A percentile compares a stretch with the other conserved stretches of the same genome.
Evolutionary conservation across 2,329 filamentous ascomycete species (phyloP).

Genomic region (Fusarium tricinctum): DNA sequence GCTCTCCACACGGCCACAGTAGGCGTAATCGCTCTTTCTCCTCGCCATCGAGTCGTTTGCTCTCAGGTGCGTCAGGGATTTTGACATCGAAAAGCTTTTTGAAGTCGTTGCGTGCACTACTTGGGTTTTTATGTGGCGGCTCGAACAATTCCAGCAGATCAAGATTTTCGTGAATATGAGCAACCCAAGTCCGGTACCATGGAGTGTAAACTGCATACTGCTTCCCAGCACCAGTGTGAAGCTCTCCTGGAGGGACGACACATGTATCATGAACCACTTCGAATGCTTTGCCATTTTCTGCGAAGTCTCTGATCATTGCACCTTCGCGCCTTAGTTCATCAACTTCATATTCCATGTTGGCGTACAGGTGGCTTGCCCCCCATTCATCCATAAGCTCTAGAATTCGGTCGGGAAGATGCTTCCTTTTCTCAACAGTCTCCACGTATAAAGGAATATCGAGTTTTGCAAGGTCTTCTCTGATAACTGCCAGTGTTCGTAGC

Average conservation of each 20-base stretch:
- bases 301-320: conserved; percentile 70
- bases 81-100: conserved; percentile 69
- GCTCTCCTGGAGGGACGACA: conserved; percentile 79
- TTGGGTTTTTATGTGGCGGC: conserved; percentile 57
- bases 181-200: conserved; percentile 84
- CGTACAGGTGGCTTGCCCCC: conserved; percentile 81
- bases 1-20: conserved; percentile 82
- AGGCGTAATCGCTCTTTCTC: conserved; percentile 69
- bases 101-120: conserved; percentile 59
- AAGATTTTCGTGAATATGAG: conserved; percentile 77
- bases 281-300: conserved; percentile 75
- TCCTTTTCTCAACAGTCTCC: conserved; percentile 77
- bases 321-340: conserved; percentile 88
- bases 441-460: conserved; percentile 84
- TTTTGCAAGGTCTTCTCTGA: conserved; percentile 76
- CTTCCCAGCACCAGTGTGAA: conserved; percentile 77
- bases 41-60: conserved; percentile 71
- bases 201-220: conserved; percentile 89
- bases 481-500: conserved; percentile 75
- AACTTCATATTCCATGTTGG: conserved; percentile 92
- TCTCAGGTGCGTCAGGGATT: conserved; percentile 73
- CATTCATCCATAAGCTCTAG: conserved; percentile 77
- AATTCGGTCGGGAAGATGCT: conserved; percentile 71
- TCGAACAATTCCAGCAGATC: conserved; percentile 75
- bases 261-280: conserved; percentile 85